Percentiles rank a stretch among this genome's conserved stretches.
These are phyloP conservation scores for Triadica sebifera DNA, from an alignment of 345 rosid genomes.

Conservation along the genomic window DNA sequence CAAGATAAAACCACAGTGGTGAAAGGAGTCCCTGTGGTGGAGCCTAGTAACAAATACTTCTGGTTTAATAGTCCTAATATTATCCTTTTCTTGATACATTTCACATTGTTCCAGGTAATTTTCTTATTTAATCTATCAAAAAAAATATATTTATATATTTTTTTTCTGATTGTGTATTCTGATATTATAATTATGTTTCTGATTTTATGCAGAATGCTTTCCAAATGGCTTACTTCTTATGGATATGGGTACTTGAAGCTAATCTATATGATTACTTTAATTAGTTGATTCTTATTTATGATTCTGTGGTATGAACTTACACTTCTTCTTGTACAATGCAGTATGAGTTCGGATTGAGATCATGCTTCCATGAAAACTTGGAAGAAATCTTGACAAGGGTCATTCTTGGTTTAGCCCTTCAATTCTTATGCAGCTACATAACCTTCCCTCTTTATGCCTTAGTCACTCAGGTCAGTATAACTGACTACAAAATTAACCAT, in stretches of 20 bases:
- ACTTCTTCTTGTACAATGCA: slow-evolving; percentile 9
- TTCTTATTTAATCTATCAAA: too few species aligned
- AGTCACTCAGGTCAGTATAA: slow-evolving; percentile 36
- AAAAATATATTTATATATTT: too few species aligned
- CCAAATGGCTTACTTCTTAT: slow-evolving; percentile 12
- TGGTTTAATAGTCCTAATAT: slow-evolving; percentile 44
- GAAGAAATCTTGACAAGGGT: slow-evolving; percentile 22
- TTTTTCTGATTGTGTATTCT: too few species aligned
- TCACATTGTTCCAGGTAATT: slow-evolving; percentile 29
- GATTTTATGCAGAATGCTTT: slow-evolving; percentile 15
- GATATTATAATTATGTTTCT: too few species aligned
- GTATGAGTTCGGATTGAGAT: slow-evolving; percentile 38
- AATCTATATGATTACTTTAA: not conserved
- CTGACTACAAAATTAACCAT: too few species aligned
- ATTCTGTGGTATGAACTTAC: not conserved
- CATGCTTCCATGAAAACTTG: slow-evolving; percentile 36
- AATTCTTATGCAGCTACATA: slow-evolving; percentile 42
- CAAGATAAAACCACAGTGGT: slow-evolving; percentile 40
- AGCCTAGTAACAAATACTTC: slow-evolving; percentile 41
- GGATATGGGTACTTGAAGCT: slow-evolving; percentile 16
- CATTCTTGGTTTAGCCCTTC: slow-evolving; percentile 31
- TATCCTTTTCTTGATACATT: slow-evolving; percentile 42
- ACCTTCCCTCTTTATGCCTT: slow-evolving; percentile 46
- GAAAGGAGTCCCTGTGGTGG: slow-evolving; percentile 39
- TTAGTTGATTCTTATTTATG: not conserved